Conservation (phyloP, 345 rosid genomes). For the Anacardium occidentale region DNA sequence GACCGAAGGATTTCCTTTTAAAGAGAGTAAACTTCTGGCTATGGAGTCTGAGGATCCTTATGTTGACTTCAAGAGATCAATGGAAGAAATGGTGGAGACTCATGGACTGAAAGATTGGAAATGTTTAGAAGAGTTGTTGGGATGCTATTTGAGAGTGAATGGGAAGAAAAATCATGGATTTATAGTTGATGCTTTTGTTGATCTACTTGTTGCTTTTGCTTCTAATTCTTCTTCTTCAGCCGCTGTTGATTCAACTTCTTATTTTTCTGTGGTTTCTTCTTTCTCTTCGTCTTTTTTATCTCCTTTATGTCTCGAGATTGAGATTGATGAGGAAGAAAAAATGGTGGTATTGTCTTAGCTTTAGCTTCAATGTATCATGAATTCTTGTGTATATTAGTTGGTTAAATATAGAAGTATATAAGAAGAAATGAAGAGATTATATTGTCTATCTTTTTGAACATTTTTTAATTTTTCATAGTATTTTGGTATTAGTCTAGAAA, state of each 20-base stretch:
- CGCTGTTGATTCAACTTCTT: conserved; percentile 29
- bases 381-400: conserved; percentile 24
- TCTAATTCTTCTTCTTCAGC: background rate
- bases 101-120: conserved; percentile 73
- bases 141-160: conserved; percentile 75
- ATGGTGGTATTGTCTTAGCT: conserved; percentile 1
- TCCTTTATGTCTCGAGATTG: conserved; percentile 19
- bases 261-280: conserved; percentile 51
- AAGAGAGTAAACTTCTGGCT: conserved; percentile 56
- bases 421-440: background rate
- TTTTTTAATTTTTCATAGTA: too few species aligned
- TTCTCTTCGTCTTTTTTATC: conserved; percentile 30
- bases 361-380: background rate
- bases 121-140: conserved; percentile 65
- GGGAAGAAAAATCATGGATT: conserved; percentile 66
- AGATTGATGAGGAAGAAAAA: conserved; percentile 19
- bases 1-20: conserved; percentile 32
- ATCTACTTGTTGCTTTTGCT: conserved; percentile 50
- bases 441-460: too few species aligned
- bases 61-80: conserved; percentile 66
- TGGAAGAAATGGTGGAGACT: conserved; percentile 87
- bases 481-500: too few species aligned
- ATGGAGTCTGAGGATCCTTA: conserved; percentile 84
- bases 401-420: background rate
- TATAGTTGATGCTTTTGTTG: conserved; percentile 79